Conservation (phyloP, 176 grass and related monocot genomes). For the Guadua angustifolia region DNA sequence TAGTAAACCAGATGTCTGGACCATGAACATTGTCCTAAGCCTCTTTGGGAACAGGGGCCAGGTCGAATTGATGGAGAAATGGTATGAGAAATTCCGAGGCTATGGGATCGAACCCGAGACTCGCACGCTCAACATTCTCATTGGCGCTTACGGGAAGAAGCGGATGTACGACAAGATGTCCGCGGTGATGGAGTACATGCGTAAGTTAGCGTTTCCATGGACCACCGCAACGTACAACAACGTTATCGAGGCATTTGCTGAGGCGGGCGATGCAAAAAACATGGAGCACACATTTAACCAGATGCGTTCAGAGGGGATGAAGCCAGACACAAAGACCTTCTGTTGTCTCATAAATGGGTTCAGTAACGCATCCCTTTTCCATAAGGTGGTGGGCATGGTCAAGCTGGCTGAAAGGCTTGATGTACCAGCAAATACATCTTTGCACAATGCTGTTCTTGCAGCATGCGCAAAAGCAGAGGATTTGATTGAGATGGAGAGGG, state of each 20-base stretch:
- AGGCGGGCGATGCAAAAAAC: constrained; percentile 71
- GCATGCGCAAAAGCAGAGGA: constrained; percentile 88
- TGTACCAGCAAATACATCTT: constrained; percentile 57
- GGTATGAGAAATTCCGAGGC: constrained; percentile 89
- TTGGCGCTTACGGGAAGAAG: constrained; percentile 88
- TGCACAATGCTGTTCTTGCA: constrained; percentile 69
- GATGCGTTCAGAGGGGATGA: constrained; percentile 90
- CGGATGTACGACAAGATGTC: constrained; percentile 93
- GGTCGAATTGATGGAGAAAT: constrained; percentile 80
- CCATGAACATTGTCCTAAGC: constrained; percentile 94
- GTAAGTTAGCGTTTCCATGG: constrained; percentile 82
- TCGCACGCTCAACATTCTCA: constrained; percentile 90
- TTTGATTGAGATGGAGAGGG: constrained; percentile 94
- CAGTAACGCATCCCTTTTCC: constrained; percentile 79
- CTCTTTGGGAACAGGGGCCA: constrained; percentile 81
- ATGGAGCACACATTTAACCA: constrained; percentile 94
- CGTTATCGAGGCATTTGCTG: constrained; percentile 87
- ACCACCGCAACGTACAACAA: constrained; percentile 94
- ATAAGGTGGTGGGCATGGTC: constrained; percentile 89
- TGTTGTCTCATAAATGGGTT: constrained; percentile 87
- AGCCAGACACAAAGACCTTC: constrained; percentile 84
- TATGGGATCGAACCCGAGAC: constrained; percentile 89
- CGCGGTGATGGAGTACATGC: constrained; percentile 96
- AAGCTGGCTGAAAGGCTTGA: constrained; percentile 81
- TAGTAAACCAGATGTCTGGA: constrained; percentile 89